A percentile compares a stretch with the other conserved stretches of the same genome.
phyloP scores from a whole-genome alignment of 257 asterid species.

The Solanum neorickii region DNA sequence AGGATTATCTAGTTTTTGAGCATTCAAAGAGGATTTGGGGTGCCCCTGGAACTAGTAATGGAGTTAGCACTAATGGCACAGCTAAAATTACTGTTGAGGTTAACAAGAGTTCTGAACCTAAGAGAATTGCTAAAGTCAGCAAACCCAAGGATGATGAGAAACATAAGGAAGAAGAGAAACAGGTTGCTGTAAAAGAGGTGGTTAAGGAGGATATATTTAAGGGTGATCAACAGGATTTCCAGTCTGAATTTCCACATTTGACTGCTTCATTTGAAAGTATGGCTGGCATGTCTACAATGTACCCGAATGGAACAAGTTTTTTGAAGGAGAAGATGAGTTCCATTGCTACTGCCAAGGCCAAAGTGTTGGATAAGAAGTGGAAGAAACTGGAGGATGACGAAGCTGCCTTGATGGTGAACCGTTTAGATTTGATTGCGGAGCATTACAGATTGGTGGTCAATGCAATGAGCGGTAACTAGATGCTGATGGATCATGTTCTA shows the following conservation, averaged over 20 bases:
- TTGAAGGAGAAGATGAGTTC: background rate
- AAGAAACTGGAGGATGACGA: background rate
- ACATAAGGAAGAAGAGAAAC: background rate
- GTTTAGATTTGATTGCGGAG: background rate
- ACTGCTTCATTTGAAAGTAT: background rate
- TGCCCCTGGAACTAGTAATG: background rate
- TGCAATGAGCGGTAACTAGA: background rate
- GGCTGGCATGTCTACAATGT: background rate
- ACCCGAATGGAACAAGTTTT: background rate
- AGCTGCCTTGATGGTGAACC: background rate
- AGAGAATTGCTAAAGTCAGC: background rate
- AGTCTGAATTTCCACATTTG: background rate
- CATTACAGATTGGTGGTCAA: background rate
- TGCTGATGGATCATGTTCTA: background rate
- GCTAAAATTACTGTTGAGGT: background rate
- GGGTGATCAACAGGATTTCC: background rate
- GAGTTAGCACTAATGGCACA: background rate
- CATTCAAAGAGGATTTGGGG: background rate
- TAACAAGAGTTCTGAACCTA: background rate
- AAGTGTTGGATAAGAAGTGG: background rate
- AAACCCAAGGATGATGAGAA: background rate
- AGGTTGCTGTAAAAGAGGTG: background rate
- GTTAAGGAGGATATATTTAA: background rate
- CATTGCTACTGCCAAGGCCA: background rate
- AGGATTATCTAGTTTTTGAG: background rate